Evolutionary conservation across 805 yeast genomes (phyloP), one percentile per base, ranked within the genome.

Genomic region (Candida caryicola): DNA sequence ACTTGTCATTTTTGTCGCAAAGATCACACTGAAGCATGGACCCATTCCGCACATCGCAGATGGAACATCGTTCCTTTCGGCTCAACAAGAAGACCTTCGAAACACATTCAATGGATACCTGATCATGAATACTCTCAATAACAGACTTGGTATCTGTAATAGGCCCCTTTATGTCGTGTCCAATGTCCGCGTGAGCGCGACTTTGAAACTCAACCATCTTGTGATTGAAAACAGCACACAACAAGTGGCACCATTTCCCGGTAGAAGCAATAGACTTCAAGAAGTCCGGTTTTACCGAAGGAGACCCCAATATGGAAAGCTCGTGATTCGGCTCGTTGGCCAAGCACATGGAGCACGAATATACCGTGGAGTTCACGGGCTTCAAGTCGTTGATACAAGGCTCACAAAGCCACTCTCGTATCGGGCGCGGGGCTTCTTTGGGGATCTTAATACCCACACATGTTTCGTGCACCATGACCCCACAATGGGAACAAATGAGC

Each of bases 241-340:
- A 44, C 2, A 82, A 62, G 64, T 89, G 96, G 23, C 81, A 79
- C 96, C 96, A 89, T 40, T 71, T 68, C 1, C 85, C 85, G 0
- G 65, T 46, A 39, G 71, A 75, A 3, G 54, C 47, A 0, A 93
- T 79, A n/a, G 87, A 70, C 51, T 85, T 84, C 49, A 87, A 56
- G 21, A 80, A 85, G 49, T 83, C 90, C 0, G 85, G 81, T 21
- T 59, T 59, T 1, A 71, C 71, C 29, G 47, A 35, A 2, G 60
- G 55, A 5, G 59, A 57, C 1, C 80, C 77, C 15, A 59, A 51
- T 15, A 71, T 64, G 2, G 74, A 64, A 10, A 67, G 55, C 43
- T 71, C 79, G 44, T 67, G 64, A 46, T 75, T 74, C 14, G 63
- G 51, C 33, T 77, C 84, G 30, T 74, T 68, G 0, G 77, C 71